Evolutionary conservation across 228 moss, liverwort and hornwort species (phyloP).

Genomic region (Sphagnum fallax): DNA sequence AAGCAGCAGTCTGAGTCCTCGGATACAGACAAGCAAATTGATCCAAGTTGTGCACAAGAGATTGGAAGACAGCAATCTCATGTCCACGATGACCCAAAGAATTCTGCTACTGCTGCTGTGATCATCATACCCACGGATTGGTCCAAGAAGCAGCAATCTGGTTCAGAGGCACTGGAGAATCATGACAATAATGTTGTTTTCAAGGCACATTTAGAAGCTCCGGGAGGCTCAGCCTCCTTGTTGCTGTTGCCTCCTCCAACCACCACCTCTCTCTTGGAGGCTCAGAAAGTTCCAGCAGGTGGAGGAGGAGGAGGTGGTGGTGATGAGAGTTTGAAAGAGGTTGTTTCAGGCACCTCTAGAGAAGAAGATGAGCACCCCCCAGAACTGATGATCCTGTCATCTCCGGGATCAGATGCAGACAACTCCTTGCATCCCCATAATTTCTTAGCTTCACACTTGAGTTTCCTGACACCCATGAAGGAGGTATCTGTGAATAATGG

Average conservation of each 20-base stretch:
- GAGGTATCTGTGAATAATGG: not conserved
- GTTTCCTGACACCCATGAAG: constrained; percentile 5
- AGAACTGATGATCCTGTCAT: not conserved
- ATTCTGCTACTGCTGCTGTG: too few species aligned
- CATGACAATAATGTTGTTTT: not conserved
- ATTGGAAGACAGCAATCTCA: not conserved
- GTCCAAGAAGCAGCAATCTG: too few species aligned
- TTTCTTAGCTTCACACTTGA: constrained; percentile 4
- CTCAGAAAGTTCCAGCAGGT: not conserved
- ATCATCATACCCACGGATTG: too few species aligned
- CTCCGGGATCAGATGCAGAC: constrained; percentile 12
- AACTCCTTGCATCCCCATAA: constrained; percentile 11
- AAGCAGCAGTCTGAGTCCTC: not conserved
- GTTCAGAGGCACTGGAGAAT: not conserved
- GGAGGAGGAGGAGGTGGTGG: not conserved
- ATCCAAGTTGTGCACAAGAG: not conserved
- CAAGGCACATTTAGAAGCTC: not conserved
- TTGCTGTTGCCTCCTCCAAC: not conserved
- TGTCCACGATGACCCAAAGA: too few species aligned
- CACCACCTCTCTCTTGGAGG: not conserved
- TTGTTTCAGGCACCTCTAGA: not conserved
- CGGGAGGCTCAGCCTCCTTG: not conserved
- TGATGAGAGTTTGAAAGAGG: not conserved
- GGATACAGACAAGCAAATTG: not conserved
- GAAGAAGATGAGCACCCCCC: not conserved